A percentile compares a stretch with the other conserved stretches of the same genome.
phyloP scores from a whole-genome alignment of 2,329 filamentous ascomycete species.

The Didymella sp. region DNA sequence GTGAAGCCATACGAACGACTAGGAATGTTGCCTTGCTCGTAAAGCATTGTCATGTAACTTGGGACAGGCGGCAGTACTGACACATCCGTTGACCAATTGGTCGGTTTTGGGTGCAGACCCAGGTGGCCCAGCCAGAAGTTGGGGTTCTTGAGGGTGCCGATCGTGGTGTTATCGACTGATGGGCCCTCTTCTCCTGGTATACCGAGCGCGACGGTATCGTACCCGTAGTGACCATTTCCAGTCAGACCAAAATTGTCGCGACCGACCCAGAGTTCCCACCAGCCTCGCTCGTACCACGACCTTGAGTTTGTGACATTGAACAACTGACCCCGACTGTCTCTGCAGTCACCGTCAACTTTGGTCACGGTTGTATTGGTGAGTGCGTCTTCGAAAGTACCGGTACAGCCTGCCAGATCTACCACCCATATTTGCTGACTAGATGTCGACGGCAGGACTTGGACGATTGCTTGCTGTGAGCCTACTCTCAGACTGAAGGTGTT shows the following conservation, averaged over 20 bases:
- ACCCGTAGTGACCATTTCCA: constrained; percentile 70
- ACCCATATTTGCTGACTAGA: constrained; percentile 75
- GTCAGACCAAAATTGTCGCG: constrained; percentile 60
- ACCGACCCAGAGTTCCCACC: constrained; percentile 66
- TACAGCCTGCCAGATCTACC: constrained; percentile 53
- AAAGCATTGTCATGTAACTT: constrained; percentile 62
- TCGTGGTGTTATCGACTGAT: constrained; percentile 52
- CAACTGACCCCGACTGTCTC: constrained; percentile 63
- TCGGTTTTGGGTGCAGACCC: constrained; percentile 58
- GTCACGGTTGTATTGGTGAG: constrained; percentile 51
- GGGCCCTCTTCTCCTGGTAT: constrained; percentile 50
- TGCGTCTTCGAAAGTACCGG: constrained; percentile 48
- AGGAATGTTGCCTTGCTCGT: constrained; percentile 65
- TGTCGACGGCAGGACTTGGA: constrained; percentile 69
- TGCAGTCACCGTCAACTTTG: constrained; percentile 54
- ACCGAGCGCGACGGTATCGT: constrained; percentile 57
- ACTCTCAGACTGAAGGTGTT: constrained; percentile 70
- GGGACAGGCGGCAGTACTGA: constrained; percentile 57
- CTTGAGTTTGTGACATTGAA: constrained; percentile 63
- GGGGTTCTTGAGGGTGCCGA: constrained; percentile 50
- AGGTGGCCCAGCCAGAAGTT: constrained; percentile 57
- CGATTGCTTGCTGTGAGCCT: constrained; percentile 60
- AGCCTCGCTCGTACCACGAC: constrained; percentile 66
- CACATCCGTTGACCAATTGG: constrained; percentile 59
- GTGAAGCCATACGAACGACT: constrained; percentile 79